Evolutionary conservation across 1,139 yeast genomes (phyloP), one percentile per base, ranked within the genome.

Genomic region (Yarrowia galli): DNA sequence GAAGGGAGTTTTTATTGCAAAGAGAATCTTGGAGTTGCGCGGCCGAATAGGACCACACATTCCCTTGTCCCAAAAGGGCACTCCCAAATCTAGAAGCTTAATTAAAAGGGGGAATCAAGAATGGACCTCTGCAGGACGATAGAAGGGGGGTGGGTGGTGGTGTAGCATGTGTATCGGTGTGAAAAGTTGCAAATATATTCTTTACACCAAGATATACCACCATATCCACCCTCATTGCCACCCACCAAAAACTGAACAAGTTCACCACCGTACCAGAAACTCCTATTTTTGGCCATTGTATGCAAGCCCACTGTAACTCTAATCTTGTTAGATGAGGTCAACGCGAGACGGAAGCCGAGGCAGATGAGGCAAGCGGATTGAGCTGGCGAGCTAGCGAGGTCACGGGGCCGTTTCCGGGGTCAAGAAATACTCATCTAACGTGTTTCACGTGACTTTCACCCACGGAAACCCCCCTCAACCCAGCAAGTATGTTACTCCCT

Each of bases 31-130:
- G 43, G 12, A n/a, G 23, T 54, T 54, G 60, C 60, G 60, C 46
- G 60, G 60, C 48, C 61, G 38, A 54, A 54, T 54, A 25, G 61
- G 61, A 40, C 61, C 61, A 54, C 64, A 56, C 64, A 58, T 58
- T 58, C 64, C 64, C 51, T 58, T 58, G 64, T 58, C 64, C 64
- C 64, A 58, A 58, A 58, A 43, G 64, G 64, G 64, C 45, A 40
- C 46, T 5, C 28, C 36, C 49, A 58, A 43, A 20, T 32, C 18
- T 28, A 16, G 15, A 43, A 58, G 40, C 3, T 28, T 43, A 58
- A 58, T 22, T 58, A 43, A 54, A 53, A 54, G 61, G 61, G 61
- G 61, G 61, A 38, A 13, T 13, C 61, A 54, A 54, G 61, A 54
- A 54, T 54, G 61, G n/a, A 7, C 15, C 18, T 40, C 8, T 13